A percentile compares a stretch with the other conserved stretches of the same genome.
Evolutionary conservation across 805 yeast species (phyloP).

Genomic region (Yarrowia yakushimensis): DNA sequence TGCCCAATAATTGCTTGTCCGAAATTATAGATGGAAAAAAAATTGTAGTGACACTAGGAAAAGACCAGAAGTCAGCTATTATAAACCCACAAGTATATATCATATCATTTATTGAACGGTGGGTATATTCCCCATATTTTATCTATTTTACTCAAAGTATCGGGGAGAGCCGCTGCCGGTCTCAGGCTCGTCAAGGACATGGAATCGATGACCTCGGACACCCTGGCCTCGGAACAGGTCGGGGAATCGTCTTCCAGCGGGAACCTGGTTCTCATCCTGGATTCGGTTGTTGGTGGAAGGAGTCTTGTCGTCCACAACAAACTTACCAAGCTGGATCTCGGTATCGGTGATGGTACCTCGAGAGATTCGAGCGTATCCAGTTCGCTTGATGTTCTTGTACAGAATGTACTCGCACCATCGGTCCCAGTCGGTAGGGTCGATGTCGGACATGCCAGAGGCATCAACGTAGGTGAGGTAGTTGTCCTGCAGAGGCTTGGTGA

Average conservation of each 20-base stretch:
- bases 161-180: slow-evolving; percentile 44
- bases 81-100: neutral
- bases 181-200: slow-evolving; percentile 92
- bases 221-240: slow-evolving; percentile 80
- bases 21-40: too few species aligned
- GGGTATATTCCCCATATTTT: neutral
- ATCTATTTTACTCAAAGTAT: slow-evolving; percentile 17
- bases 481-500: slow-evolving; percentile 81
- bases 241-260: slow-evolving; percentile 71
- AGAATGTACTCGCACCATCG: slow-evolving; percentile 98
- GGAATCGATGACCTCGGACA: slow-evolving; percentile 87
- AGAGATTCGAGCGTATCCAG: slow-evolving; percentile 90
- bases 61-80: too few species aligned
- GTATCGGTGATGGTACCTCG: slow-evolving; percentile 95
- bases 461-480: slow-evolving; percentile 90
- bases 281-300: slow-evolving; percentile 53
- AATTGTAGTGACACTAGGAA: neutral
- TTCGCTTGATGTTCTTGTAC: slow-evolving; percentile 78
- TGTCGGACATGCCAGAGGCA: slow-evolving; percentile 82
- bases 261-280: slow-evolving; percentile 53
- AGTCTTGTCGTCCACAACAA: slow-evolving; percentile 51
- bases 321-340: slow-evolving; percentile 92
- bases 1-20: too few species aligned
- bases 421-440: slow-evolving; percentile 90
- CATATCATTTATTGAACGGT: neutral